Evolutionary conservation across 1,284 basidiomycete species (phyloP).

Genomic region (Schizophyllum commune): DNA sequence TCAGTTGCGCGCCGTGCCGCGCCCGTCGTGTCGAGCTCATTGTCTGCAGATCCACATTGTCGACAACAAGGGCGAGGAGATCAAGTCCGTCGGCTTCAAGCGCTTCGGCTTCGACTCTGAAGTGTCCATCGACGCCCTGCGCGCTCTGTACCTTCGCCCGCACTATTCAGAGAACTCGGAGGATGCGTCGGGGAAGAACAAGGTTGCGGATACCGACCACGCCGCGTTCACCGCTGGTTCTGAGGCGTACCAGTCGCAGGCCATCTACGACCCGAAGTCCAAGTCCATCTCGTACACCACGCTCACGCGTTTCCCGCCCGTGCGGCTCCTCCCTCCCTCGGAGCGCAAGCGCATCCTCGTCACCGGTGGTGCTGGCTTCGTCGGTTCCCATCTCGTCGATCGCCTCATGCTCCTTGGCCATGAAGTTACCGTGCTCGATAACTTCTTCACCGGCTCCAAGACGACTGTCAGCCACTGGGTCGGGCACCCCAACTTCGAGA

Average conservation of each 20-base stretch:
- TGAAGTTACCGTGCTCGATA: slow-evolving; percentile 95
- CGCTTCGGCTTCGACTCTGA: slow-evolving; percentile 86
- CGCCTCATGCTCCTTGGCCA: slow-evolving; percentile 96
- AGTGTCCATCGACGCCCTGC: slow-evolving; percentile 71
- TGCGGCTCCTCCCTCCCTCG: slow-evolving; percentile 74
- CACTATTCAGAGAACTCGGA: slow-evolving; percentile 52
- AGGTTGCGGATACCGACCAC: slow-evolving; percentile 31
- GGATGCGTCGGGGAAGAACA: slow-evolving; percentile 26
- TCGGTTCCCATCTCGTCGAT: slow-evolving; percentile 96
- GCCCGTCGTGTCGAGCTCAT: slow-evolving; percentile 8
- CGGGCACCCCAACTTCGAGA: slow-evolving; percentile 97
- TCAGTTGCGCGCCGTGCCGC: slow-evolving; percentile 2
- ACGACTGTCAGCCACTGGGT: slow-evolving; percentile 92
- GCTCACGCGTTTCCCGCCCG: slow-evolving; percentile 84
- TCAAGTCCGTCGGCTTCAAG: slow-evolving; percentile 71
- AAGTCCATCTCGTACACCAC: slow-evolving; percentile 88
- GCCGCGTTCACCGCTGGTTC: slow-evolving; percentile 46
- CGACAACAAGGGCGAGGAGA: slow-evolving; percentile 71
- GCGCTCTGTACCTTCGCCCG: slow-evolving; percentile 80
- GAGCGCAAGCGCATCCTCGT: slow-evolving; percentile 85
- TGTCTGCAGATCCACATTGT: slow-evolving; percentile 44
- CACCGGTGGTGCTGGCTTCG: slow-evolving; percentile 96
- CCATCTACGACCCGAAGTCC: slow-evolving; percentile 72
- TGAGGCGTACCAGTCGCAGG: slow-evolving; percentile 69
- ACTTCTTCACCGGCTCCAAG: slow-evolving; percentile 97